Evolutionary conservation across 805 yeast genomes (phyloP).

Genomic region (Cephaloascus albidus): DNA sequence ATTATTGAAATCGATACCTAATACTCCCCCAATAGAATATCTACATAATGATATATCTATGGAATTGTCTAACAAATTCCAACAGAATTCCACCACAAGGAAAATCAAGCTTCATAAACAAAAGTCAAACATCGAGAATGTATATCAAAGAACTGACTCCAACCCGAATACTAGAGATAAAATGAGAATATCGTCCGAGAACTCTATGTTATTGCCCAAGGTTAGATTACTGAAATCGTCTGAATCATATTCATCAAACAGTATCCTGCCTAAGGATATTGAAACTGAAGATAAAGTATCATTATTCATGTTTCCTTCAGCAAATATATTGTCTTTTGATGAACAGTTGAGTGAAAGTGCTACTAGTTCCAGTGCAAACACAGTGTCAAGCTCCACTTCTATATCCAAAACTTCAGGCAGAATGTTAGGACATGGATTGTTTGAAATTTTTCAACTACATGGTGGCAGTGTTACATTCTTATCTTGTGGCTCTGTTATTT

Average conservation of each 20-base stretch:
- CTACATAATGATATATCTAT: neutral
- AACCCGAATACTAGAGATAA: neutral
- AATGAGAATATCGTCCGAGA: neutral
- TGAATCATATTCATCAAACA: neutral
- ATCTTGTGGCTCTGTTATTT: slow-evolving; percentile 60
- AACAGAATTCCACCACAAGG: neutral
- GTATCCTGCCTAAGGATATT: neutral
- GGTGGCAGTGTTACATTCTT: slow-evolving; percentile 50
- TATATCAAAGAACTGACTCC: neutral
- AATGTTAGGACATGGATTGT: slow-evolving; percentile 49
- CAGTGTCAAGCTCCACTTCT: neutral
- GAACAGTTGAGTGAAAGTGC: slow-evolving; percentile 15
- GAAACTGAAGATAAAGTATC: slow-evolving; percentile 20
- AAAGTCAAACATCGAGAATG: neutral
- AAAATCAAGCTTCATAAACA: neutral
- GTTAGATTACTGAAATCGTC: neutral
- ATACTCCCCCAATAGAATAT: neutral
- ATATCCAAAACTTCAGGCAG: slow-evolving; percentile 22
- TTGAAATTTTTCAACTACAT: slow-evolving; percentile 51
- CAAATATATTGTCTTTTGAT: slow-evolving; percentile 26
- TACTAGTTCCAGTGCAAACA: slow-evolving; percentile 2
- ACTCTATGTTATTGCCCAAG: neutral
- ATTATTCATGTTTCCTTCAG: slow-evolving; percentile 19
- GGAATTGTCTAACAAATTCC: neutral
- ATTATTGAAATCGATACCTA: neutral